Evolutionary conservation across 495 filamentous ascomycete genomes (phyloP).

Genomic region (Copromyces sp.): DNA sequence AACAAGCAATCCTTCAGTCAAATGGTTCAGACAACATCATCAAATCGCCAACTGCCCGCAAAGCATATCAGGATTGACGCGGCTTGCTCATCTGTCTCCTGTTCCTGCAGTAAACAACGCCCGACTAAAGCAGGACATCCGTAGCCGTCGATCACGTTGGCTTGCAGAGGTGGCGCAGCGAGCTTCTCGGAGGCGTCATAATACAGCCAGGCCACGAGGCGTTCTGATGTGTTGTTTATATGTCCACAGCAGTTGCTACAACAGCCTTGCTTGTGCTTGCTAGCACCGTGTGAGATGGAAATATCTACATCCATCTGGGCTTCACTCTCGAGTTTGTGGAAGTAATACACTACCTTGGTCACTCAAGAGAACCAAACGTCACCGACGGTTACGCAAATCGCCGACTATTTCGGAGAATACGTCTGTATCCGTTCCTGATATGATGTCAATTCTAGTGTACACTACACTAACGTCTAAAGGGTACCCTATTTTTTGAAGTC

Average conservation of each 20-base stretch:
- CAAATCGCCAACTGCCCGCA: background rate
- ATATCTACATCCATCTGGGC: background rate
- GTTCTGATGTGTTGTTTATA: background rate
- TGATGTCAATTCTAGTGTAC: background rate
- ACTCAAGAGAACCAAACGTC: background rate
- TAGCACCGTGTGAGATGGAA: background rate
- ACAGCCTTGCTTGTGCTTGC: background rate
- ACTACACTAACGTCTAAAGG: background rate
- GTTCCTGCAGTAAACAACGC: conserved; percentile 13
- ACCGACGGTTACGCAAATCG: conserved; percentile 23
- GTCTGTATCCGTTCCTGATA: background rate
- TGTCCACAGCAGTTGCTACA: background rate
- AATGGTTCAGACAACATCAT: background rate
- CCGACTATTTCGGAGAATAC: conserved; percentile 14
- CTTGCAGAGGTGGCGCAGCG: background rate
- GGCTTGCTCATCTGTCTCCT: conserved; percentile 4
- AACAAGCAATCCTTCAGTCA: background rate
- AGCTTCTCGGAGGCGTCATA: background rate
- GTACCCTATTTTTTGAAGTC: background rate
- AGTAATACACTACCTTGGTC: background rate
- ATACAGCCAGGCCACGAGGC: background rate
- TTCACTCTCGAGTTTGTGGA: background rate
- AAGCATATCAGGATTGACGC: background rate
- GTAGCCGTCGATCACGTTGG: background rate
- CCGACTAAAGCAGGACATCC: background rate